Percentiles rank a stretch among this genome's conserved stretches.
Evolutionary conservation across 441 rosid species (phyloP).

Genomic region (Eruca vesicaria): DNA sequence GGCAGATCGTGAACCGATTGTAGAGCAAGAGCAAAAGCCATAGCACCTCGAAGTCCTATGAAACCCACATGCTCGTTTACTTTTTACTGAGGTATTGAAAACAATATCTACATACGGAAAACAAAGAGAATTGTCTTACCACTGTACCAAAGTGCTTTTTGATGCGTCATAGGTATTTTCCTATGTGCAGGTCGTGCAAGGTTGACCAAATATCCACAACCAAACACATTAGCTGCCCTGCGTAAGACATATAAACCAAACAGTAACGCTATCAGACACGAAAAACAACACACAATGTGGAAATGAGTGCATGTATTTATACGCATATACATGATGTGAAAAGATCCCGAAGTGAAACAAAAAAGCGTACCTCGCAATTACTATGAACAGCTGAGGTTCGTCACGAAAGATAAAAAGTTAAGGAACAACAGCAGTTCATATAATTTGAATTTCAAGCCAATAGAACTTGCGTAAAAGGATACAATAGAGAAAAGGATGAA

Average conservation of each 20-base stretch:
- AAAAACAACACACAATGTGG: background rate
- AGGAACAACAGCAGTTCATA: slow-evolving; percentile 40
- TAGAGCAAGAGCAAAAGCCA: slow-evolving; percentile 99
- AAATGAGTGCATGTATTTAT: background rate
- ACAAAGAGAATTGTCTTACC: slow-evolving; percentile 53
- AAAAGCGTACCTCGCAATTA: slow-evolving; percentile 73
- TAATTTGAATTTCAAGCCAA: background rate
- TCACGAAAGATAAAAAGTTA: slow-evolving; percentile 36
- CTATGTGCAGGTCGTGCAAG: slow-evolving; percentile 78
- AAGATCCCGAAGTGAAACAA: background rate
- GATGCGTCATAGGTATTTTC: slow-evolving; percentile 83
- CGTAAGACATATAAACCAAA: slow-evolving; percentile 31
- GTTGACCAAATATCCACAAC: slow-evolving; percentile 93
- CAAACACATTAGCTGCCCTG: slow-evolving; percentile 95
- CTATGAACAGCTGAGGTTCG: slow-evolving; percentile 67
- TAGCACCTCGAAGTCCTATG: slow-evolving; percentile 97
- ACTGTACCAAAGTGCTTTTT: slow-evolving; percentile 99
- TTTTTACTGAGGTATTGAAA: background rate
- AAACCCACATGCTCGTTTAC: slow-evolving; percentile 29
- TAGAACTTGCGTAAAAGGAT: slow-evolving; percentile 56
- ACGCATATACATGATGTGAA: background rate
- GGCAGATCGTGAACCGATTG: slow-evolving; percentile 98
- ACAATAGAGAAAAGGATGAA: slow-evolving; percentile 96
- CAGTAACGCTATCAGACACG: slow-evolving; percentile 32
- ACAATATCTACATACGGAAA: slow-evolving; percentile 6